Conservation (phyloP, 2,329 filamentous ascomycete genomes). For the Pseudogymnoascus sp. region DNA sequence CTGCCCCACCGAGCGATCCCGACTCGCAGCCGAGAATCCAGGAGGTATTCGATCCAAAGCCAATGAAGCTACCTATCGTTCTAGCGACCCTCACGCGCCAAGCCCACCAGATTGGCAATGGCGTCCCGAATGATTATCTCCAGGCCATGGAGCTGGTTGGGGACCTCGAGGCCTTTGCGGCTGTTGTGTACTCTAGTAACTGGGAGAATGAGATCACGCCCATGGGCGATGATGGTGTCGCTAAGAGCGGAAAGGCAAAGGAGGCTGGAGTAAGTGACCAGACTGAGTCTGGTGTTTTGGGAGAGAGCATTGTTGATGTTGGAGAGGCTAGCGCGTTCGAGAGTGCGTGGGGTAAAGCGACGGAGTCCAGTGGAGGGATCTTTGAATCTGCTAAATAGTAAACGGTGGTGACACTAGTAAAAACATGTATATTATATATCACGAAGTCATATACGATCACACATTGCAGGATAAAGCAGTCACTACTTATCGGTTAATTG, state of each 20-base stretch:
- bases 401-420: not conserved
- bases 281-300: slow-evolving; percentile 19
- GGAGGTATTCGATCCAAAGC: slow-evolving; percentile 44
- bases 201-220: slow-evolving; percentile 58
- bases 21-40: slow-evolving; percentile 32
- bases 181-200: slow-evolving; percentile 81
- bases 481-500: not conserved
- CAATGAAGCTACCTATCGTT: slow-evolving; percentile 75
- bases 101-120: slow-evolving; percentile 79
- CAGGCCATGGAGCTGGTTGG: slow-evolving; percentile 67
- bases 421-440: slow-evolving; percentile 6
- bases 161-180: slow-evolving; percentile 75
- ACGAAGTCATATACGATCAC: slow-evolving; percentile 4
- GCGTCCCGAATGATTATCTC: slow-evolving; percentile 62
- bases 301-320: slow-evolving; percentile 48
- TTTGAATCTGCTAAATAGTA: slow-evolving; percentile 3
- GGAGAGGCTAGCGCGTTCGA: slow-evolving; percentile 49
- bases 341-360: slow-evolving; percentile 61
- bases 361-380: slow-evolving; percentile 22
- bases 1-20: slow-evolving; percentile 27
- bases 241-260: slow-evolving; percentile 15
- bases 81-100: slow-evolving; percentile 85
- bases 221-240: slow-evolving; percentile 14
- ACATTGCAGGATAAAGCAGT: not conserved
- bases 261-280: slow-evolving; percentile 12